Base-by-base conservation (phyloP, 495 filamentous ascomycete species). In the Lophium mytilinum region DNA sequence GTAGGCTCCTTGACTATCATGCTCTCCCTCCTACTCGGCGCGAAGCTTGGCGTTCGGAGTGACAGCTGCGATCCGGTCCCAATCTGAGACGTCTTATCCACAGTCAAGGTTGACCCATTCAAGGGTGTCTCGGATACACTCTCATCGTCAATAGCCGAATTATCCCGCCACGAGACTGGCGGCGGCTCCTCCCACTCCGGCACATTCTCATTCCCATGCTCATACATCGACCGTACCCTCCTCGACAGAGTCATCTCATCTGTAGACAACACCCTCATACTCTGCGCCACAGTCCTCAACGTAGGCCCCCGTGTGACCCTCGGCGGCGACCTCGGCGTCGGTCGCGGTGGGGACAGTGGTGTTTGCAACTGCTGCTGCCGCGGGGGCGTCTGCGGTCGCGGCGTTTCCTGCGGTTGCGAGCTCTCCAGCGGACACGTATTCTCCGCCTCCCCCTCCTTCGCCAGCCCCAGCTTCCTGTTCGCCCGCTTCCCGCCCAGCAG, bases 141-240 rank as follows among this genome's bases (percentile, higher is more conserved):
- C 56, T 75, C 71, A 56, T 75, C 72, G 64, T 80, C 79, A n/a
- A 53, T 37, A 0, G 37, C 53, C 39, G 54, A 39, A 51, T 67
- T 83, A 70, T 80, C 80, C 77, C 7, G 75, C 77, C 68, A 75
- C 78, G 61, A 79, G 76, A 73, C 80, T 64, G 74, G 80, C 66
- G 74, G 62, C 74, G 68, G 41, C 69, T 68, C 56, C 6, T 78
- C 78, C 41, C 74, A 75, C 40, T 79, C 78, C 3, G 71, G 77
- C 17, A 77, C 79, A 18, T 74, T 73, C 41, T 82, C 82, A 39
- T 77, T 74, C 4, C 84, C 87, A 64, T 82, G 82, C 71, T 90
- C 87, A 74, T 96, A 96, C 88, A 95, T 90, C 61, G 89, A 82
- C 65, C 90, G 84, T 58, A 96, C 90, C 69, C 90, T 88, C 68